Percentiles rank a stretch among this genome's conserved stretches.
These are phyloP conservation scores for Lunularia cruciata DNA, from an alignment of 225 moss, liverwort and hornwort species.

Conservation along the genomic window DNA sequence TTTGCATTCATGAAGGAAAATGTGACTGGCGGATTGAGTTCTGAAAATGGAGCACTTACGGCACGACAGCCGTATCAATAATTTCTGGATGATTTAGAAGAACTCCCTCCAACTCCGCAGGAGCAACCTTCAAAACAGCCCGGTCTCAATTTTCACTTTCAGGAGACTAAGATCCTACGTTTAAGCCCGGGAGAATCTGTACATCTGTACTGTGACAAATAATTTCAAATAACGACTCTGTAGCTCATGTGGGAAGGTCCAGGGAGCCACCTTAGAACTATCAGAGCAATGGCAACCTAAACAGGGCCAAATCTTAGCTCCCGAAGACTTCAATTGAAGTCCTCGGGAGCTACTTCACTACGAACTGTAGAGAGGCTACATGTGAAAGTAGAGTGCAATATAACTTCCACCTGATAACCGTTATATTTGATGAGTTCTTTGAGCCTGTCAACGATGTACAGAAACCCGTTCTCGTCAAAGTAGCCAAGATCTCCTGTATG, in stretches of 20 bases:
- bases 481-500: conserved; percentile 72
- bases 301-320: no score
- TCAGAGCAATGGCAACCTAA: no score
- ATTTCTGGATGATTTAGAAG: conserved; percentile 49
- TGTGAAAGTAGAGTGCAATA: background rate
- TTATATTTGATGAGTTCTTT: conserved; percentile 88
- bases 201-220: no score
- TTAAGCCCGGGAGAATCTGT: no score
- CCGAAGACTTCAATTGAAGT: no score
- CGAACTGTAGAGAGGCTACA: background rate
- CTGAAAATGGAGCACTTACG: conserved; percentile 32
- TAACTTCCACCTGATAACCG: conserved; percentile 57
- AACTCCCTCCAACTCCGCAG: conserved; percentile 58
- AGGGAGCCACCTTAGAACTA: no score
- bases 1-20: no score
- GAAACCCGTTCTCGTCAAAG: conserved; percentile 60
- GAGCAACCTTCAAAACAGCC: conserved; percentile 52
- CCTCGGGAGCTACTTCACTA: no score
- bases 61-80: conserved; percentile 56
- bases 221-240: no score
- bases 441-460: conserved; percentile 73
- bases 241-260: no score
- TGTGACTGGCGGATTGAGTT: background rate
- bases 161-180: no score
- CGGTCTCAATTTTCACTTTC: no score